Percentiles rank a stretch among this genome's conserved stretches.
Conservation (phyloP, 1,284 basidiomycete species). For the Marasmius sp. region DNA sequence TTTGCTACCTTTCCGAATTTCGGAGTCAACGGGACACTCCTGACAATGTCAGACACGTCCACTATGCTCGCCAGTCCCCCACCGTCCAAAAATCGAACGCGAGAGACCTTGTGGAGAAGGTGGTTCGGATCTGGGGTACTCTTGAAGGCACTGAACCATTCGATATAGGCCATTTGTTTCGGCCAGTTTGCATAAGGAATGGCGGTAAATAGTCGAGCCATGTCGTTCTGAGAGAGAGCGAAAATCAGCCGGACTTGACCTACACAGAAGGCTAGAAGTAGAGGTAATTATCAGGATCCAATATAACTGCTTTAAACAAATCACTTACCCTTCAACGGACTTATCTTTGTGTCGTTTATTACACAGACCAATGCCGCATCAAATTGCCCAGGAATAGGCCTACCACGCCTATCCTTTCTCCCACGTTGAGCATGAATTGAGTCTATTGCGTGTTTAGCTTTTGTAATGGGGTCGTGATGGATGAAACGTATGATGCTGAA, state of each 20-base stretch:
- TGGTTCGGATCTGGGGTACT: not conserved
- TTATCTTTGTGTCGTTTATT: too few relatives aligned
- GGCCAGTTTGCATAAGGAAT: not conserved
- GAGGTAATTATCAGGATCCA: not conserved
- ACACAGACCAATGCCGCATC: not conserved
- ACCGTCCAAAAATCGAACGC: too few relatives aligned
- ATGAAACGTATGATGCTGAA: not conserved
- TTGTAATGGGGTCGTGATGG: not conserved
- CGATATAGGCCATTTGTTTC: not conserved
- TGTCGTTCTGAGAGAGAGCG: not conserved
- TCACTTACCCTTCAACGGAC: not conserved
- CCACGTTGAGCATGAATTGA: conserved; percentile 9
- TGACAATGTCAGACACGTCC: too few relatives aligned
- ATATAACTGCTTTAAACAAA: not conserved
- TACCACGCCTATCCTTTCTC: not conserved
- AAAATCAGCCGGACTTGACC: not conserved
- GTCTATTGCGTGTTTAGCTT: not conserved
- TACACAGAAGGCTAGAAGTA: not conserved
- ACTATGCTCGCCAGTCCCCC: too few relatives aligned
- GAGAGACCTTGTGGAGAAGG: not conserved
- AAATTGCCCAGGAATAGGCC: not conserved
- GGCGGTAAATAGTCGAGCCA: not conserved
- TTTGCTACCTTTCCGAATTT: too few relatives aligned
- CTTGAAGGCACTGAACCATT: not conserved
- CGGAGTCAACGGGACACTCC: too few relatives aligned